Evolutionary conservation across 1,139 yeast species (phyloP).

Genomic region (Hansenula sp.): DNA sequence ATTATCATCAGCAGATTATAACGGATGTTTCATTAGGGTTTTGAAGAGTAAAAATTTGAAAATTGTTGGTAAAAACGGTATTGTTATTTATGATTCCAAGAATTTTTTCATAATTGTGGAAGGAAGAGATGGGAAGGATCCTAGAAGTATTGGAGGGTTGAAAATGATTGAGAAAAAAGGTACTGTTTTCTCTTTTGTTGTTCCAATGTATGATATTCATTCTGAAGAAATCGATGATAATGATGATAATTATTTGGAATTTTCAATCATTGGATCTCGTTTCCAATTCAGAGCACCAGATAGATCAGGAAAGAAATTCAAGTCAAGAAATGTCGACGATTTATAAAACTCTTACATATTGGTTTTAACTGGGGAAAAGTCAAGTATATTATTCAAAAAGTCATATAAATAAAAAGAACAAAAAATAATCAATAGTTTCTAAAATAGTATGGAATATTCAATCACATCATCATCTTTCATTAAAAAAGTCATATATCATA

Average conservation of each 20-base stretch:
- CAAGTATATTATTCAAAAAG: background rate
- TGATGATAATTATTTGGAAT: slow-evolving; percentile 41
- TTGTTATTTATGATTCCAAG: slow-evolving; percentile 85
- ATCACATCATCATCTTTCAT: background rate
- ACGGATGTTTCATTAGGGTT: slow-evolving; percentile 70
- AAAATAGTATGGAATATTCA: background rate
- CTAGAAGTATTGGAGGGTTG: slow-evolving; percentile 46
- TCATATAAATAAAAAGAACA: background rate
- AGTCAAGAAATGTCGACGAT: slow-evolving; percentile 69
- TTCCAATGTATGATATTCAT: slow-evolving; percentile 29
- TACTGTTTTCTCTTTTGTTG: slow-evolving; percentile 52
- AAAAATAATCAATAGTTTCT: background rate
- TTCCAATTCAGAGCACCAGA: slow-evolving; percentile 75
- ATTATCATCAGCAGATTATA: slow-evolving; percentile 77
- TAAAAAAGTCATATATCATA: background rate
- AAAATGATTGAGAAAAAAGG: slow-evolving; percentile 59
- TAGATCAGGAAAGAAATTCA: slow-evolving; percentile 82
- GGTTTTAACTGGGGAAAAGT: too few relatives aligned
- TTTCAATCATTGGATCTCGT: slow-evolving; percentile 77
- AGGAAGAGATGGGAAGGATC: slow-evolving; percentile 35
- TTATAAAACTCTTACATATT: too few relatives aligned
- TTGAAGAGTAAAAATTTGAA: slow-evolving; percentile 53
- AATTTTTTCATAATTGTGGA: slow-evolving; percentile 66
- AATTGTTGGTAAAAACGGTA: slow-evolving; percentile 66
- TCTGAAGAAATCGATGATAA: slow-evolving; percentile 24